Percentiles rank a stretch among this genome's conserved stretches.
Evolutionary conservation across 352 stramenopile species (phyloP).

Genomic region (Phytophthora cactorum): DNA sequence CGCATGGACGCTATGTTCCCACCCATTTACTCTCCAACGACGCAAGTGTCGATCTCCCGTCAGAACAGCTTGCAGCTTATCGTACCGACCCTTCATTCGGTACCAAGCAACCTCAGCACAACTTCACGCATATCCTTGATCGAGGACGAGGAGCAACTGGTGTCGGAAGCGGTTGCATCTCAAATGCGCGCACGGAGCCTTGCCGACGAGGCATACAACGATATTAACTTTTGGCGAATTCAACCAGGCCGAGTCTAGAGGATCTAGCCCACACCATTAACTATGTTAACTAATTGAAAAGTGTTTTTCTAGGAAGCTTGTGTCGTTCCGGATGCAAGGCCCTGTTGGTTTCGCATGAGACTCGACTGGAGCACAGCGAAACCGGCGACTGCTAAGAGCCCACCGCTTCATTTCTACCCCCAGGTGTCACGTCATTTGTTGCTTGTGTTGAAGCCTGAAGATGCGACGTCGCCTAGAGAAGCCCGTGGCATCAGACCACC

Average conservation of each 20-base stretch:
- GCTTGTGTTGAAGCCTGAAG: constrained; percentile 1
- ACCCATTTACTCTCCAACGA: constrained; percentile 57
- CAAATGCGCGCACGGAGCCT: constrained; percentile 59
- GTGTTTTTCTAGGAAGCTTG: constrained; percentile 17
- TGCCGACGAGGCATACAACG: constrained; percentile 85
- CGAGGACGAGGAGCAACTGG: constrained; percentile 46
- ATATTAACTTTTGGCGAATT: constrained; percentile 88
- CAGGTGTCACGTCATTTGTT: no score
- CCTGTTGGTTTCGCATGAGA: constrained; percentile 28
- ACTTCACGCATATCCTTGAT: constrained; percentile 10
- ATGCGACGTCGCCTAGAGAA: constrained; percentile 38
- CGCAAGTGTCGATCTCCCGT: constrained; percentile 5
- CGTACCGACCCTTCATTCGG: constrained; percentile 15
- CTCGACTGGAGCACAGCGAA: constrained; percentile 7
- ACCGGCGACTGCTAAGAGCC: constrained; percentile 24
- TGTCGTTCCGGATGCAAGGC: background rate
- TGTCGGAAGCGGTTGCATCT: constrained; percentile 59
- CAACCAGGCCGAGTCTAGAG: constrained; percentile 46
- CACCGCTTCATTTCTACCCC: constrained; percentile 2
- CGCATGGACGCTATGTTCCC: constrained; percentile 83
- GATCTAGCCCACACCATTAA: constrained; percentile 10
- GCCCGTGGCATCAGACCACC: constrained; percentile 12
- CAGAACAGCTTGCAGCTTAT: constrained; percentile 7
- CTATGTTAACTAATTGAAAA: constrained; percentile 31
- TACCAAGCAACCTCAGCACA: constrained; percentile 17